These are phyloP conservation scores for Aspergillus steynii DNA, from an alignment of 495 filamentous ascomycete genomes.

Conservation along the genomic window DNA sequence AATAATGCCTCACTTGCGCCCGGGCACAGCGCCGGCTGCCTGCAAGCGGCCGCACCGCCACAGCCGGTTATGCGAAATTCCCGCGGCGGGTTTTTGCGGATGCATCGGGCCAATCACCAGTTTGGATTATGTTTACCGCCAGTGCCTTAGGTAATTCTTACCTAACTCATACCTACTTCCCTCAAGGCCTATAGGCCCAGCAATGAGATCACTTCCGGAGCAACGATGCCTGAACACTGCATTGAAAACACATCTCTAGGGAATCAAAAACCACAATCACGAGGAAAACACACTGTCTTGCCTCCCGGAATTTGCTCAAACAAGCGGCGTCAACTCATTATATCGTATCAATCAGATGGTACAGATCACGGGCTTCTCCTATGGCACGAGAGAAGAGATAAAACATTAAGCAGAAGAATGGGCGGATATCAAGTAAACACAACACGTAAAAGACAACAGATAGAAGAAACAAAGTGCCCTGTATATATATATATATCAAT, in stretches of 20 bases:
- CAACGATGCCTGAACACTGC: too few species aligned
- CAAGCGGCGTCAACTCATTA: neutral
- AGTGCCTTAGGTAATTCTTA: neutral
- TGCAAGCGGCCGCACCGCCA: slow-evolving; percentile 21
- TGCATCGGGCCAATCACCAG: slow-evolving; percentile 11
- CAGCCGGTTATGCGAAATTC: slow-evolving; percentile 28
- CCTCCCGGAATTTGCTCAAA: neutral
- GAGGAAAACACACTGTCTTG: neutral
- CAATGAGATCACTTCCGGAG: neutral
- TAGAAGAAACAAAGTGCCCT: neutral
- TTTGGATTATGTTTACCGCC: neutral
- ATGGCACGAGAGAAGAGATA: neutral
- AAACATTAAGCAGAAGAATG: neutral
- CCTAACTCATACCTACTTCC: too few species aligned
- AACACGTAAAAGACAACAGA: neutral
- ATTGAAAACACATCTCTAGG: too few species aligned
- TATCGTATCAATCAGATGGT: neutral
- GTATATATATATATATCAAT: slow-evolving; percentile 3
- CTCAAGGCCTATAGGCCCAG: too few species aligned
- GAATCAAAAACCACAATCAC: too few species aligned
- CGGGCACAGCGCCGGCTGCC: neutral
- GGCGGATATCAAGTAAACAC: neutral
- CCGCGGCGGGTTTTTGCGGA: slow-evolving; percentile 29
- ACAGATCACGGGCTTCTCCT: neutral
- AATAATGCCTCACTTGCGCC: neutral